A percentile compares a stretch with the other conserved stretches of the same genome.
Conservation (phyloP, 306 rosid species). For the Cercis canadensis region DNA sequence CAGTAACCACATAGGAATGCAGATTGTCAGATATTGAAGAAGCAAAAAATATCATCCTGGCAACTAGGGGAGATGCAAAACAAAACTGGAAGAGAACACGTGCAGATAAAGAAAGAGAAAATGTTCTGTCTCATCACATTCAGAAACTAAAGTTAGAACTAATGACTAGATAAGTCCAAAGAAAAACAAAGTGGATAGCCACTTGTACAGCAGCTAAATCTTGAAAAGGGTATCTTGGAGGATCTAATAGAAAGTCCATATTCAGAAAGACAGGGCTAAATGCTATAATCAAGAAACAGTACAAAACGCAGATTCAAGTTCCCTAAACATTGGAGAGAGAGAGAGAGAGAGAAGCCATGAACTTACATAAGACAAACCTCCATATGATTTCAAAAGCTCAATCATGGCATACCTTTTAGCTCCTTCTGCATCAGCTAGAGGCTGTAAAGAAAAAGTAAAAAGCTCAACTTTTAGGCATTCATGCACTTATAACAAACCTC, state of each 20-base stretch:
- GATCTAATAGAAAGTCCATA: background rate
- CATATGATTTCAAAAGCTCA: slow-evolving; percentile 76
- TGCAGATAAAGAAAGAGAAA: too few relatives aligned
- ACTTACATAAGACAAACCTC: slow-evolving; percentile 93
- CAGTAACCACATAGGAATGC: background rate
- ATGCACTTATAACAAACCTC: slow-evolving; percentile 3
- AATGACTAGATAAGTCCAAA: slow-evolving; percentile 1
- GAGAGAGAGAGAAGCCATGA: slow-evolving; percentile 25
- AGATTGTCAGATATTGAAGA: background rate
- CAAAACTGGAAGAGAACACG: background rate
- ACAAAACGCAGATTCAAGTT: background rate
- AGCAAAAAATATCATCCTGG: background rate
- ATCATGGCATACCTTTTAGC: slow-evolving; percentile 66
- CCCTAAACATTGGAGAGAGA: slow-evolving; percentile 1
- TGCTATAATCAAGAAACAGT: background rate
- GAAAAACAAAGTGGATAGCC: background rate
- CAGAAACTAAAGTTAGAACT: background rate
- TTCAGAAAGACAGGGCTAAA: background rate
- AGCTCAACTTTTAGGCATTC: slow-evolving; percentile 23
- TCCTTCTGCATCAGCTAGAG: slow-evolving; percentile 99
- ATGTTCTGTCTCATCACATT: background rate
- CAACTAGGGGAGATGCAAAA: background rate
- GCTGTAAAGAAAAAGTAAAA: slow-evolving; percentile 52
- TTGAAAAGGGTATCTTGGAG: slow-evolving; percentile 3
- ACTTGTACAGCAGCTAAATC: slow-evolving; percentile 3